A percentile compares a stretch with the other conserved stretches of the same genome.
phyloP scores from a whole-genome alignment of 169 alveolate species.

The Perkinsus olseni region DNA sequence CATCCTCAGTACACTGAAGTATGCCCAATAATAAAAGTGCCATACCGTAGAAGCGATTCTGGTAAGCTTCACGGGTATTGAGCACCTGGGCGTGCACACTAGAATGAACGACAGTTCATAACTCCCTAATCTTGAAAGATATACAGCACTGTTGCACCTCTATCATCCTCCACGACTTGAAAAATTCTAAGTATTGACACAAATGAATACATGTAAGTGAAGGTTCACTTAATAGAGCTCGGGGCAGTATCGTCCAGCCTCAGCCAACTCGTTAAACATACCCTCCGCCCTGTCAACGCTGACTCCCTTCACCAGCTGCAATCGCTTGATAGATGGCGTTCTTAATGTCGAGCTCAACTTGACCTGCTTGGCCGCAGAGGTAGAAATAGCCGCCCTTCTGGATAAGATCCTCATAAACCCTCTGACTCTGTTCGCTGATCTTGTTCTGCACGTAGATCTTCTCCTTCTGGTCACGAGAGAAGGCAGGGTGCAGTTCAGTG shows the following conservation, averaged over 20 bases:
- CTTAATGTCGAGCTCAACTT: conserved; percentile 29
- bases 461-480: conserved; percentile 52
- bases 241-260: neutral
- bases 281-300: neutral
- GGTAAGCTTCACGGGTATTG: neutral
- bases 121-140: neutral
- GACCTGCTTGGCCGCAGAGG: conserved; percentile 33
- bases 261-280: neutral
- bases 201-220: neutral
- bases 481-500: conserved; percentile 43
- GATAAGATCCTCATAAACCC: conserved; percentile 17
- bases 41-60: neutral
- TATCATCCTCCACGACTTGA: neutral
- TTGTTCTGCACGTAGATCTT: conserved; percentile 51
- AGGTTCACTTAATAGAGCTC: neutral
- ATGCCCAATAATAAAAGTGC: neutral
- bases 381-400: conserved; percentile 33
- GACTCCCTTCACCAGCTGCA: neutral
- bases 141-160: neutral
- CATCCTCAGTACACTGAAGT: neutral
- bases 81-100: neutral
- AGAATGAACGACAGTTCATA: neutral
- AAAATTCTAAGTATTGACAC: neutral
- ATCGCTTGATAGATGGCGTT: conserved; percentile 24
- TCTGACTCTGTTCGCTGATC: conserved; percentile 17